Base-by-base conservation (phyloP, 257 asterid genomes). In the Verbascum thapsus region DNA sequence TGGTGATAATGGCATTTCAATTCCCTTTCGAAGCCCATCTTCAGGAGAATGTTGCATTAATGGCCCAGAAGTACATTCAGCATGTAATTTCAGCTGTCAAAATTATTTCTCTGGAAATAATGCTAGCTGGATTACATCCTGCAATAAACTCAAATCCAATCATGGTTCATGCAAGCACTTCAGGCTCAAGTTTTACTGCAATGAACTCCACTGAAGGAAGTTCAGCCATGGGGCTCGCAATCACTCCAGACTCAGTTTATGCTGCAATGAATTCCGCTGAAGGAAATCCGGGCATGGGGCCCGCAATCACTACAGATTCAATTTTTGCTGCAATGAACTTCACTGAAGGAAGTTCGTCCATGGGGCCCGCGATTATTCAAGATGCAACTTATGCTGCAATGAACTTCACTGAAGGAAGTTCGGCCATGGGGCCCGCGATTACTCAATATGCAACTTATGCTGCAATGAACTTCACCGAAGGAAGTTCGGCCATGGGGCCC, bases 1-100 rank as follows among this genome's bases (percentile, higher is more conserved):
- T 80, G 70, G 7, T 76, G 71, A 50, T 55, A 6, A n/a, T 81
- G 38, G 83, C 74, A 41, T 81, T 81, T 56, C 86, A 77, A 47
- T 81, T 81, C 54, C 83, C 86, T 23, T 74, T 69, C 17, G 74
- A 72, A 59, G 17, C 56, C 43, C 72, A 60, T 53, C 71, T 66
- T 48, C 69, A 47, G 69, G 72, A 38, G 19, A 73, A 58, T 5
- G 64, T 72, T 45, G 53, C 40, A 30, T 63, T 58, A 66, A 69
- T 81, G 79, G 81, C 80, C 40, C 70, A 55, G 10, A 73, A 20
- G 10, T 81, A 74, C 49, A 34, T 74, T 10, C 63, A 40, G 44
- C 63, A 75, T 47, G 63, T 75, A 20, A 67, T 75, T 37, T 63
- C 78, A 23, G 42, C 63, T 9, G 75, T 78, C 35, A 70, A 60